phyloP scores from a whole-genome alignment of 2,329 filamentous ascomycete species.

The Didymellaceae sp. region DNA sequence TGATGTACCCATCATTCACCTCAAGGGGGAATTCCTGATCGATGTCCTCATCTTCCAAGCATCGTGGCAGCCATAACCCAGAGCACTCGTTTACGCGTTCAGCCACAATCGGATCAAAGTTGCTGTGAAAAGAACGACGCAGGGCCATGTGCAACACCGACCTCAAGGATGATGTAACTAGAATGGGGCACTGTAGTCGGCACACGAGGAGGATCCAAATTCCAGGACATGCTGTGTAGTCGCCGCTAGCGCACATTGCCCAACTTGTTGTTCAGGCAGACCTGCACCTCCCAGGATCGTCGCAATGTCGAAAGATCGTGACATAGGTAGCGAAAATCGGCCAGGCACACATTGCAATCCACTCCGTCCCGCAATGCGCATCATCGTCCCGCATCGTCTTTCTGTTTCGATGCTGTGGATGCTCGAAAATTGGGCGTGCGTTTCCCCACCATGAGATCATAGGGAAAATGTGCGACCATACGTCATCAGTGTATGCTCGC shows the following conservation, averaged over 20 bases:
- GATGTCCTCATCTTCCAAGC: no score
- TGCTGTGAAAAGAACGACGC: no score
- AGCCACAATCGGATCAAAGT: no score
- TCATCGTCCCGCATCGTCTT: slow-evolving; percentile 16
- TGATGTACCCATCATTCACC: no score
- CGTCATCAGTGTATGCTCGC: slow-evolving; percentile 25
- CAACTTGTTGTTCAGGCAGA: no score
- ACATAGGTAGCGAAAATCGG: slow-evolving; percentile 8
- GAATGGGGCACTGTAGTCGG: no score
- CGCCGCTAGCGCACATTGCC: slow-evolving; percentile 5
- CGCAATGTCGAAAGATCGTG: slow-evolving; percentile 11
- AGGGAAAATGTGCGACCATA: slow-evolving; percentile 13
- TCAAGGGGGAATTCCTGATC: no score
- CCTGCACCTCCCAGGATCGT: no score
- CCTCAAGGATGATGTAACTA: no score
- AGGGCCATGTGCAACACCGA: no score
- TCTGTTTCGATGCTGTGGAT: slow-evolving; percentile 18
- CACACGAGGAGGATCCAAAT: not conserved
- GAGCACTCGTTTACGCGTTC: no score
- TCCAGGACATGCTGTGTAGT: slow-evolving; percentile 10
- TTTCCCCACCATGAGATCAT: slow-evolving; percentile 38
- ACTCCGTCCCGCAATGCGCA: slow-evolving; percentile 16
- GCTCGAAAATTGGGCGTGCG: slow-evolving; percentile 22
- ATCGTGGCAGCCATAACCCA: no score
- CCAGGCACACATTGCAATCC: slow-evolving; percentile 14